Evolutionary conservation across 371 early-diverging fungal genomes (phyloP), one percentile per base, ranked within the genome.

Genomic region (Coemansia sp.): DNA sequence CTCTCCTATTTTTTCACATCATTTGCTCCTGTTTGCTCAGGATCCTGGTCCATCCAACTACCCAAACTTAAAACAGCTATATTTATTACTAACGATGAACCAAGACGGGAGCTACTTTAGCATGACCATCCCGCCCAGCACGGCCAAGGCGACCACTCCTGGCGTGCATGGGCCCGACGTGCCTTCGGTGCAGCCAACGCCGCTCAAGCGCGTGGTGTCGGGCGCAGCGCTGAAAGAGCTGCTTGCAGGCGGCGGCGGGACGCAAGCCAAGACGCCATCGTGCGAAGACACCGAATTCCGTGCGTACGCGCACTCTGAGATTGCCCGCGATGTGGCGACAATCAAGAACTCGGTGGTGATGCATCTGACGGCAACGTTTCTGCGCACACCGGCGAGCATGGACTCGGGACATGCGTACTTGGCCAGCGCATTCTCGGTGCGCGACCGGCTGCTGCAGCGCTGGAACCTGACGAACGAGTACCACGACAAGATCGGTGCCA

Each of bases 391-490:
- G 2, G 88, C 85, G 71, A 91, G 91, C 80, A 85, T 94, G 83
- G 92, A 94, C 71, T 85, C 91, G 64, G 86, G 91, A 63, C 89
- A 89, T 62, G 90, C 91, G 51, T 95, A 95, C 83, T 90, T 91
- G 71, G 91, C 94, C 21, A 85, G 90, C 16, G 93, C 95, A 37
- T 86, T 90, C 78, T 87, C 90, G 82, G 89, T 93, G 65, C 92
- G 94, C 59, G 96, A 96, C 80, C 88, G 88, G 42, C 87, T 96
- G 57, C 85, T 95, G 65, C 87, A 91, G 66, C 83, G 85, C 54
- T 95, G 95, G 96, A 93, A 95, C 78, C 77, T 82, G 44, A 94
- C 95, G 23, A 93, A 94, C 77, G 89, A 84, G 73, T 83, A 81
- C 78, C 87, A 89, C 79, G 85, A 86, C 57, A 65, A 65, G 50